A percentile compares a stretch with the other conserved stretches of the same genome.
These are phyloP conservation scores for Puccinia polysora DNA, from an alignment of 1,284 basidiomycete species.

Conservation along the genomic window DNA sequence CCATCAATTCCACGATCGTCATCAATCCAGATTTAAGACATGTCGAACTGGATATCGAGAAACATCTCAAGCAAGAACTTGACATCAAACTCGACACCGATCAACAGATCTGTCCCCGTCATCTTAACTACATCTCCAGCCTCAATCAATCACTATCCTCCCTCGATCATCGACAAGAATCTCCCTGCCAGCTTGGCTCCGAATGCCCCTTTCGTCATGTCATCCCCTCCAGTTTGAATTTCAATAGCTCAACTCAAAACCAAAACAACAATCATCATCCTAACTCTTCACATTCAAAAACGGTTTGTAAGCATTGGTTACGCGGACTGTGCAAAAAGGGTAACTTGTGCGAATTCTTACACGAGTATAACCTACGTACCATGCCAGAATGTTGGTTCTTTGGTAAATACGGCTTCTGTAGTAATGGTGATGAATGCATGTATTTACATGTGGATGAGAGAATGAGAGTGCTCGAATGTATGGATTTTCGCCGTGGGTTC, in stretches of 20 bases:
- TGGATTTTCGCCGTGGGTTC: conserved; percentile 91
- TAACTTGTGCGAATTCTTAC: conserved; percentile 94
- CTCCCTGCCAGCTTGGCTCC: conserved; percentile 81
- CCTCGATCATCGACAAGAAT: conserved; percentile 59
- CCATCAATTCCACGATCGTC: conserved; percentile 50
- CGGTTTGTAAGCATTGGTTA: conserved; percentile 98
- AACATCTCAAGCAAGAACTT: conserved; percentile 75
- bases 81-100: conserved; percentile 76
- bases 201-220: conserved; percentile 86
- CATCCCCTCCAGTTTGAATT: conserved; percentile 74
- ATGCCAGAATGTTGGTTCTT: conserved; percentile 99
- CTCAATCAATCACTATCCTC: conserved; percentile 2
- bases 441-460: conserved; percentile 96
- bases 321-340: conserved; percentile 98
- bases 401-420: conserved; percentile 96
- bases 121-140: conserved; percentile 14
- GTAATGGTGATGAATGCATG: conserved; percentile 94
- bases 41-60: conserved; percentile 78
- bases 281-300: conserved; percentile 59
- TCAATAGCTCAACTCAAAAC: conserved; percentile 70
- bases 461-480: conserved; percentile 73
- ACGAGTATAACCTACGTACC: conserved; percentile 94
- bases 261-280: conserved; percentile 64
- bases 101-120: conserved; percentile 43
- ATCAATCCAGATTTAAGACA: conserved; percentile 87